A percentile compares a stretch with the other conserved stretches of the same genome.
Conservation (phyloP, 2,329 filamentous ascomycete genomes). For the Ilyonectria robusta region DNA sequence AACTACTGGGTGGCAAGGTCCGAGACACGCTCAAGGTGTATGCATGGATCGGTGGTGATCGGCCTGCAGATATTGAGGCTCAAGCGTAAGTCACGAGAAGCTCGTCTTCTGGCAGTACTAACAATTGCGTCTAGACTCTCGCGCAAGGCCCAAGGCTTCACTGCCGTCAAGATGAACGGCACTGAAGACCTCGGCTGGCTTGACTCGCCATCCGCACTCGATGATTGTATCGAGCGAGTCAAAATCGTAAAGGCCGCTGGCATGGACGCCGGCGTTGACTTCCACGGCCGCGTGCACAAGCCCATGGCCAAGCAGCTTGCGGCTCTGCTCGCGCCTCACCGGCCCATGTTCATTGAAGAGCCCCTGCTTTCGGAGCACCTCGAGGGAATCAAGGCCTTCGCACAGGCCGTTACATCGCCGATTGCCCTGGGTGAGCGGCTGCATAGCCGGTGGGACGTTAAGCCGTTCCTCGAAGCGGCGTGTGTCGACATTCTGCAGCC, state of each 20-base stretch:
- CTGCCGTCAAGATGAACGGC: slow-evolving; percentile 83
- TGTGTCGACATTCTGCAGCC: slow-evolving; percentile 82
- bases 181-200: slow-evolving; percentile 84
- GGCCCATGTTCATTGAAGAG: slow-evolving; percentile 83
- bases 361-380: slow-evolving; percentile 78
- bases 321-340: slow-evolving; percentile 74
- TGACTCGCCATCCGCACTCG: slow-evolving; percentile 76
- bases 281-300: slow-evolving; percentile 83
- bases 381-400: slow-evolving; percentile 68
- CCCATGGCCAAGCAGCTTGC: slow-evolving; percentile 87
- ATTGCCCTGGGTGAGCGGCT: slow-evolving; percentile 82
- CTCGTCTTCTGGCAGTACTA: background rate
- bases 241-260: slow-evolving; percentile 78
- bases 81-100: slow-evolving; percentile 67
- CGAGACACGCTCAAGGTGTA: slow-evolving; percentile 80
- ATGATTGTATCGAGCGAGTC: slow-evolving; percentile 76
- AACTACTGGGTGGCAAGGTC: slow-evolving; percentile 82
- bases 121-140: slow-evolving; percentile 56
- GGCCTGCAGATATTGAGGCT: slow-evolving; percentile 75
- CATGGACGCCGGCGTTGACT: slow-evolving; percentile 82
- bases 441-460: slow-evolving; percentile 81
- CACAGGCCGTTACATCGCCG: slow-evolving; percentile 61
- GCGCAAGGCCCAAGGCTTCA: slow-evolving; percentile 74
- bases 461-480: slow-evolving; percentile 77
- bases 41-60: slow-evolving; percentile 83